Evolutionary conservation across 179 eudicot species (phyloP).

Genomic region (Camellia oleifera): DNA sequence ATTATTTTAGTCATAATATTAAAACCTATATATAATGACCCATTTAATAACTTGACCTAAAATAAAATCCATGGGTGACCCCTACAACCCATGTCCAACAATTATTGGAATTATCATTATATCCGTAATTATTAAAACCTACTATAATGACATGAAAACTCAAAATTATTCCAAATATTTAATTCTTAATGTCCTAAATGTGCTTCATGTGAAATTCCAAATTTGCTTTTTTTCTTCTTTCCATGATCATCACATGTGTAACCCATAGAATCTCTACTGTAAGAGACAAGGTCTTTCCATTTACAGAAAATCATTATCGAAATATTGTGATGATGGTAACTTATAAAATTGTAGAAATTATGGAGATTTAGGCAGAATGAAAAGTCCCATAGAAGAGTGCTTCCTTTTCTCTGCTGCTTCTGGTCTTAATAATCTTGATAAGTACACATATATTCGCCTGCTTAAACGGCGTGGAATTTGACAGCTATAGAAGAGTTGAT

Average conservation of each 20-base stretch:
- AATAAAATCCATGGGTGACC: no score
- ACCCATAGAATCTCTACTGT: background rate
- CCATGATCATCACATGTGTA: background rate
- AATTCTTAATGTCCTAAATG: no score
- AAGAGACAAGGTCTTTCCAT: background rate
- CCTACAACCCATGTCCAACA: no score
- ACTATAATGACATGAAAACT: no score
- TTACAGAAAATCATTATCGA: background rate
- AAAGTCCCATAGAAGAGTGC: background rate
- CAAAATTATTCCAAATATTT: no score
- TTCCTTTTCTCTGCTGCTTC: background rate
- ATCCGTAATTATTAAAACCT: no score
- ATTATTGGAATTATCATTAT: no score
- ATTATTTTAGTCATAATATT: no score
- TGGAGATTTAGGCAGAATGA: background rate
- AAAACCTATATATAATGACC: no score
- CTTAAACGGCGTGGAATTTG: background rate
- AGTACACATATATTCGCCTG: background rate
- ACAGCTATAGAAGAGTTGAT: background rate
- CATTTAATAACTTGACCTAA: no score
- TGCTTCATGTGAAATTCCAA: no score
- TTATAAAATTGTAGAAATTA: background rate
- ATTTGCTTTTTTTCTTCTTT: no score
- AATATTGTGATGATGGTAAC: background rate
- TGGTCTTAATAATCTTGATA: constrained; percentile 6